A percentile compares a stretch with the other conserved stretches of the same genome.
Conservation (phyloP, 2,329 filamentous ascomycete species). For the Penicillium sp. region DNA sequence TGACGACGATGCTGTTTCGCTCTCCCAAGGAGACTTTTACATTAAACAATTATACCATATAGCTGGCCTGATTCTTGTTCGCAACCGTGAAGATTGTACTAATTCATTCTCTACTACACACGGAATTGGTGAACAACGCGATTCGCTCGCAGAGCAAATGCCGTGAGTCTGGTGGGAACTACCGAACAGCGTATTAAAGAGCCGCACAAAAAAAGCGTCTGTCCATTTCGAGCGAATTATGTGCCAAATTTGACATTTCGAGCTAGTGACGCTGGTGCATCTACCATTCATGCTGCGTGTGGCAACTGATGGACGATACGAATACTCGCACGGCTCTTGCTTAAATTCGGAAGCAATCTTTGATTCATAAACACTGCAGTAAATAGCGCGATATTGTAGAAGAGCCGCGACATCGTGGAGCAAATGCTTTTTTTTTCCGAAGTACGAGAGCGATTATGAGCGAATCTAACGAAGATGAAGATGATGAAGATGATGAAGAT, state of each 20-base stretch:
- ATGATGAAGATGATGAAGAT: too few relatives aligned
- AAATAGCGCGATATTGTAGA: too few relatives aligned
- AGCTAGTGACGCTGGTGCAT: conserved; percentile 2
- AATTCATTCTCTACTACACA: conserved; percentile 8
- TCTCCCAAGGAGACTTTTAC: conserved; percentile 4
- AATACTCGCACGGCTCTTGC: conserved; percentile 5
- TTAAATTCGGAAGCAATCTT: too few relatives aligned
- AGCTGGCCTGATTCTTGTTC: conserved; percentile 8
- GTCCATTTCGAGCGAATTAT: conserved; percentile 7
- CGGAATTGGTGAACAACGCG: conserved; percentile 6
- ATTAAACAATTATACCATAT: conserved; percentile 9
- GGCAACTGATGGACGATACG: conserved; percentile 7
- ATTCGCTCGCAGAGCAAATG: conserved; percentile 6
- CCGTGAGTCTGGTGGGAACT: conserved; percentile 7
- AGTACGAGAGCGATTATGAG: too few relatives aligned
- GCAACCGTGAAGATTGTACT: conserved; percentile 6
- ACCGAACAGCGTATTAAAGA: not conserved
- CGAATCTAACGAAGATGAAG: too few relatives aligned
- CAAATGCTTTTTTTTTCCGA: too few relatives aligned
- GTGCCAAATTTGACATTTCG: conserved; percentile 10
- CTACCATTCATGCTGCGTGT: conserved; percentile 10
- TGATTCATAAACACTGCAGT: too few relatives aligned
- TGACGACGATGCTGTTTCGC: not conserved
- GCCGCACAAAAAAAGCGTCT: conserved; percentile 8
- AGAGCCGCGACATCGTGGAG: too few relatives aligned